Evolutionary conservation across 257 asterid species (phyloP).

Genomic region (Rauvolfia tetraphylla): DNA sequence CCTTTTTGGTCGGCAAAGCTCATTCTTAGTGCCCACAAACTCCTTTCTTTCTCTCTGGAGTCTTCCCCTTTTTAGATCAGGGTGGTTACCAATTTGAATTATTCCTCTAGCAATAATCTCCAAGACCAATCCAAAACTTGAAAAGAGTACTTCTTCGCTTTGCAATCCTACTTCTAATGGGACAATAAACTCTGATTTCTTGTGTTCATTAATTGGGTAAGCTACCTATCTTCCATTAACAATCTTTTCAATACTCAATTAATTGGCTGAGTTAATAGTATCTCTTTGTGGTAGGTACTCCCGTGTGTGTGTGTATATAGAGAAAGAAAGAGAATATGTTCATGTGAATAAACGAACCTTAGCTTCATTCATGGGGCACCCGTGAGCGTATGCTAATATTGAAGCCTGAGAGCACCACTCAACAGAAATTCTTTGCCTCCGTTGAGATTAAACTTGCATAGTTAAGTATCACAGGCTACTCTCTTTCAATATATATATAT

Average conservation of each 20-base stretch:
- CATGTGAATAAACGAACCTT: background rate
- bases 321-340: background rate
- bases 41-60: background rate
- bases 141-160: no score
- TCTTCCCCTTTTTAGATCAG: background rate
- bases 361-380: conserved; percentile 3
- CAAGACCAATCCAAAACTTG: no score
- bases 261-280: no score
- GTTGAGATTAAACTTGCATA: no score
- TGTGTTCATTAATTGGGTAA: no score
- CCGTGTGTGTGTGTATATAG: background rate
- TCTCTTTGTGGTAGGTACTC: background rate
- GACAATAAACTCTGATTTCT: background rate
- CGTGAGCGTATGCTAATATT: background rate
- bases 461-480: no score
- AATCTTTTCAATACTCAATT: background rate
- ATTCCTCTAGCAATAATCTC: no score
- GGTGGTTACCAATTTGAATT: background rate
- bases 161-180: no score
- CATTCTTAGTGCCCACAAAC: background rate
- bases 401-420: background rate
- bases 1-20: conserved; percentile 11
- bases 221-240: background rate
- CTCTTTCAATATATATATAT: no score
- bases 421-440: background rate